Conservation (phyloP, 441 rosid species). For the Adansonia rubrostipa region DNA sequence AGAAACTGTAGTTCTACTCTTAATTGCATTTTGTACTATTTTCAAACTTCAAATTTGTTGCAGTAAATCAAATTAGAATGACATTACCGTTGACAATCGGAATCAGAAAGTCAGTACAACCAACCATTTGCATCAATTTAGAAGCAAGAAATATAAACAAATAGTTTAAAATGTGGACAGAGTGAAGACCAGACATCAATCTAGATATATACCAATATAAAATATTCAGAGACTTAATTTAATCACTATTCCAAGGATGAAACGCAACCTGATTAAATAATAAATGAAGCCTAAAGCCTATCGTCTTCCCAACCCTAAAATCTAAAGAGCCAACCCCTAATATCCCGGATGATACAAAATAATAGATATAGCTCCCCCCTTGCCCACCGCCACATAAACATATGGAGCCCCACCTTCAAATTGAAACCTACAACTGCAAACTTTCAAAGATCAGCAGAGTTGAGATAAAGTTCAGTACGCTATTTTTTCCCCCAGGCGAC, state of each 20-base stretch:
- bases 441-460: neutral
- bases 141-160: neutral
- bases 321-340: neutral
- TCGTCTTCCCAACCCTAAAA: neutral
- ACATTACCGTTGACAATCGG: neutral
- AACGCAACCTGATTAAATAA: neutral
- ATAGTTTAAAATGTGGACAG: neutral
- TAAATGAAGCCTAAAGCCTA: conserved; percentile 1
- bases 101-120: neutral
- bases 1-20: neutral
- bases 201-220: neutral
- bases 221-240: neutral
- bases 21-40: neutral
- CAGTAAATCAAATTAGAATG: neutral
- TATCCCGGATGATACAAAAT: neutral
- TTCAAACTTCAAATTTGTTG: neutral
- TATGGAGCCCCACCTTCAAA: neutral
- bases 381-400: neutral
- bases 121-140: neutral
- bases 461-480: neutral
- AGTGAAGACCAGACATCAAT: neutral
- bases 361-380: neutral
- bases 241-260: neutral
- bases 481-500: neutral
- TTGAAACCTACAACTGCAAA: neutral